Conservation (phyloP, 768 basidiomycete genomes). For the Mycena sanguinolenta region DNA sequence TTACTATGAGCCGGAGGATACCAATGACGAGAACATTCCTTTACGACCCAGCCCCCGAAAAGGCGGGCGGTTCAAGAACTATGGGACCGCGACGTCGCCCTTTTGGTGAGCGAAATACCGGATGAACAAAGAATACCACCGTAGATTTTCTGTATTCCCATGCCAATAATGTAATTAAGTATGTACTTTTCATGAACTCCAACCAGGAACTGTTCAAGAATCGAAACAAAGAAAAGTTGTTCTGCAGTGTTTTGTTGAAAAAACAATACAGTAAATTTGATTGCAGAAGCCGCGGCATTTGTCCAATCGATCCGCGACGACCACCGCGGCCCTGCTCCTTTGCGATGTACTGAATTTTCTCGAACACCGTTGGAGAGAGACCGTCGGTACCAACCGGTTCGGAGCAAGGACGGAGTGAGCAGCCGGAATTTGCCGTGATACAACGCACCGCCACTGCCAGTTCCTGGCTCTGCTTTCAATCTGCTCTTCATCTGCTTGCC, state of each 20-base stretch:
- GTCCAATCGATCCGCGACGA: too few relatives aligned
- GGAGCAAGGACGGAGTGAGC: too few relatives aligned
- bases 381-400: too few relatives aligned
- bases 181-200: neutral
- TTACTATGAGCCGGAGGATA: conserved; percentile 46
- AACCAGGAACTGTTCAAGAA: neutral
- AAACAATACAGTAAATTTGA: too few relatives aligned
- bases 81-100: conserved; percentile 35
- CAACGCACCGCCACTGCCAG: neutral
- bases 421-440: neutral
- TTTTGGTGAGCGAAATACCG: conserved; percentile 28
- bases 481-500: neutral
- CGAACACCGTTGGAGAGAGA: too few relatives aligned
- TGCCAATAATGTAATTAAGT: conserved; percentile 3
- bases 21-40: conserved; percentile 60
- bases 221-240: neutral
- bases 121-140: conserved; percentile 7
- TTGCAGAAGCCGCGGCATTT: too few relatives aligned
- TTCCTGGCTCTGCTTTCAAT: too few relatives aligned
- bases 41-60: conserved; percentile 51
- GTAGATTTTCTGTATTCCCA: conserved; percentile 6
- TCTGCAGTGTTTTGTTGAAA: too few relatives aligned
- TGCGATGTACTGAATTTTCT: too few relatives aligned
- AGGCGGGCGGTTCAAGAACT: conserved; percentile 29
- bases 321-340: too few relatives aligned